Evolutionary conservation across 2,329 filamentous ascomycete genomes (phyloP), one percentile per base, ranked within the genome.

Genomic region (Sordariomycetes sp.): DNA sequence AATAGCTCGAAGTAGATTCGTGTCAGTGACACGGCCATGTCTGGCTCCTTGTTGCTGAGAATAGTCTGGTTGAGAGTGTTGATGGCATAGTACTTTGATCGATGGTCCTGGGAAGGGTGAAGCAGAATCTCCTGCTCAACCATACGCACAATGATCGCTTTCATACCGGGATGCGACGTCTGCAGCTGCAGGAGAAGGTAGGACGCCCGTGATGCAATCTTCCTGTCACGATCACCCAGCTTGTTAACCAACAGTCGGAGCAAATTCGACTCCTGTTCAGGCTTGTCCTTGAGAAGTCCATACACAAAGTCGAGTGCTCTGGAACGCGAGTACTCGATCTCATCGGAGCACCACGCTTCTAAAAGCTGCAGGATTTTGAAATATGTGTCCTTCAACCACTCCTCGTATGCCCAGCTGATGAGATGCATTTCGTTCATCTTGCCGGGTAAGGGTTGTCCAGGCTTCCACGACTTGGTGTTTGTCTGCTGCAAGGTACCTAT

Each of bases 11-110:
- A 98, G 63, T 96, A 98, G 29, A 96, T 88, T 34, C 85, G 78
- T 25, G 98, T 67, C 11, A 98, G 68, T 34, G 82, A 76, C 49
- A 83, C 80, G 7, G 88, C 88, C 14, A 94, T 72, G 14, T 76
- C 70, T 25, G 87, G 81, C 50, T 96, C 90, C 48, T 82, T 92
- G 35, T 64, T 74, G 55, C 85, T 94, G 32, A 98, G 61, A 32
- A 96, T 88, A 0, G 90, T 96, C 61, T 98, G 93, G 55, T 98
- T 98, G 32, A 98, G 69, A 0, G 92, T 96, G 54, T 95, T 95
- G 55, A 94, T 80, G 21, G 86, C 88, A 57, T 94, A 95, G 61
- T 98, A 98, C 53, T 86, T 93, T 26, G 90, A 86, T 46, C 93
- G 84, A 23, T 82, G 69, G 49, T 78, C 90, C 57, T 96, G 92